These are phyloP conservation scores for Ogataea neopini DNA, from an alignment of 805 yeast species.

Conservation along the genomic window DNA sequence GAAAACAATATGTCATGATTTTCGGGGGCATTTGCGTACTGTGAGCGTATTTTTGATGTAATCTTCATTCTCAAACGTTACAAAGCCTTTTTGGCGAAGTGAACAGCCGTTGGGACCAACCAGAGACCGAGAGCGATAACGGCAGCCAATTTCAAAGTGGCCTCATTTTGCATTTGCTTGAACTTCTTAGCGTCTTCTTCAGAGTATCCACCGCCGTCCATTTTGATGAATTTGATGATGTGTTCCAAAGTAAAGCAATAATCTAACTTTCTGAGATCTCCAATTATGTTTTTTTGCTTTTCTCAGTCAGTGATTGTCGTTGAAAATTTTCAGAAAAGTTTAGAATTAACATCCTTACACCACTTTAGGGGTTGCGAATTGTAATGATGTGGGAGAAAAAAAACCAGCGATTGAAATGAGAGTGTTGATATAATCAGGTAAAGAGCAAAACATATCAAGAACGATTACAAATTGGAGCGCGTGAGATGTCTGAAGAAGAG, in stretches of 20 bases:
- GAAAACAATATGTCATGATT: neutral
- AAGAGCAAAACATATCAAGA: neutral
- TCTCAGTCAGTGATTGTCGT: neutral
- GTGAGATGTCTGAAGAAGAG: slow-evolving; percentile 2
- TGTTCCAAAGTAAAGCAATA: neutral
- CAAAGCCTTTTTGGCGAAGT: slow-evolving; percentile 49
- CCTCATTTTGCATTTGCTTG: slow-evolving; percentile 62
- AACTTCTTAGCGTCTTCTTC: slow-evolving; percentile 47
- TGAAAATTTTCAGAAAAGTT: neutral
- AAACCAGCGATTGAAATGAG: neutral
- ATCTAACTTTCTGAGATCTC: neutral
- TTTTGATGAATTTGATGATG: slow-evolving; percentile 7
- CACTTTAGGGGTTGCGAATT: neutral
- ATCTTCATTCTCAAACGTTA: slow-evolving; percentile 6
- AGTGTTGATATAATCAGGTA: too few species aligned
- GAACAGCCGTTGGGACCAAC: slow-evolving; percentile 54
- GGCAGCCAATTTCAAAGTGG: slow-evolving; percentile 61
- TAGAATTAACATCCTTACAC: neutral
- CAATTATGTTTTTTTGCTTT: neutral
- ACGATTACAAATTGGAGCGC: slow-evolving; percentile 1
- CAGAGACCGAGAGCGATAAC: slow-evolving; percentile 66
- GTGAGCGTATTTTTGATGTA: neutral
- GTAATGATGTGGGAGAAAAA: neutral
- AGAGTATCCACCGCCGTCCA: slow-evolving; percentile 30
- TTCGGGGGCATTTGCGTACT: neutral